A percentile compares a stretch with the other conserved stretches of the same genome.
Evolutionary conservation across 2,329 filamentous ascomycete species (phyloP).

Genomic region (Ophiostoma tasmaniense): DNA sequence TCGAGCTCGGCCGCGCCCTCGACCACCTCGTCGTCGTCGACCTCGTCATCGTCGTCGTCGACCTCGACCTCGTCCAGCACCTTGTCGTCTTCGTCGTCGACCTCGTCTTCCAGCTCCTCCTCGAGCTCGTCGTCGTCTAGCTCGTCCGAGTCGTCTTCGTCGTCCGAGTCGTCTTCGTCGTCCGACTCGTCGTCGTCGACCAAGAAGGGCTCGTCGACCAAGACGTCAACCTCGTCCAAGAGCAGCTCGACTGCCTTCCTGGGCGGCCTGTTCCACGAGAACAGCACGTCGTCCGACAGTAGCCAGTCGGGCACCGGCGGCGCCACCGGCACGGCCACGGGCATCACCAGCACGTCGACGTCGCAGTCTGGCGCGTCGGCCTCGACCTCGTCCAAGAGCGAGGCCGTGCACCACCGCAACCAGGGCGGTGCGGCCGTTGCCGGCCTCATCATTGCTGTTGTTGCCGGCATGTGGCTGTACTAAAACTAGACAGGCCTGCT

Average conservation of each 20-base stretch:
- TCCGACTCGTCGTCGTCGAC: conserved; percentile 19
- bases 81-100: conserved; percentile 20
- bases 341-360: not conserved
- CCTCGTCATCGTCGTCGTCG: not conserved
- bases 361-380: conserved; percentile 17
- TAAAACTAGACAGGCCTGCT: conserved; percentile 26
- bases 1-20: conserved; percentile 22
- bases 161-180: conserved; percentile 25
- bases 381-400: conserved; percentile 29
- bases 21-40: conserved; percentile 5
- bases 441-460: conserved; percentile 47
- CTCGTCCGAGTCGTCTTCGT: conserved; percentile 24
- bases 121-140: conserved; percentile 23
- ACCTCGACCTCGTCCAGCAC: not conserved
- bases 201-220: conserved; percentile 23
- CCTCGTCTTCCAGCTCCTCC: conserved; percentile 20
- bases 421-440: conserved; percentile 44
- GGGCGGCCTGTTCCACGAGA: conserved; percentile 46
- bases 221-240: conserved; percentile 22
- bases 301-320: conserved; percentile 3
- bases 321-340: conserved; percentile 10
- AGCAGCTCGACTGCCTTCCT: conserved; percentile 23
- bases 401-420: conserved; percentile 33
- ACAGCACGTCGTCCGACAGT: conserved; percentile 25
- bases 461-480: conserved; percentile 44